Evolutionary conservation across 352 stramenopile species (phyloP).

Genomic region (Aphanomyces euteiches): DNA sequence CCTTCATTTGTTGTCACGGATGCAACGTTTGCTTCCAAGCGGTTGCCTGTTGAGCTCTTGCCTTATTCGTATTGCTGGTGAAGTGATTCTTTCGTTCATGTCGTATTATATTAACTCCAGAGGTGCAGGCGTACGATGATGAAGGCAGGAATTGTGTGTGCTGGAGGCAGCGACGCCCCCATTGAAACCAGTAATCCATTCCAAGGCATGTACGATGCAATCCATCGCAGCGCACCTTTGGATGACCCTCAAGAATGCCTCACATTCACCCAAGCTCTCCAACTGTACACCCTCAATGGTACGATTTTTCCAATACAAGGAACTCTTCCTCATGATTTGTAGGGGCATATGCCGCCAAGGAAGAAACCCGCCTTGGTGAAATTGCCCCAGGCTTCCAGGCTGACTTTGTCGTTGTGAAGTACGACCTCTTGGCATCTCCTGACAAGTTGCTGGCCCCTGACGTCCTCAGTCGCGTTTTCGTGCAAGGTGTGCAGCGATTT

Average conservation of each 20-base stretch:
- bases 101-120: not conserved
- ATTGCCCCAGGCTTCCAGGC: slow-evolving; percentile 49
- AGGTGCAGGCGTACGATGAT: slow-evolving; percentile 66
- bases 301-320: not conserved
- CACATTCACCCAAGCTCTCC: slow-evolving; percentile 68
- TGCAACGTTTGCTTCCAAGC: slow-evolving; percentile 71
- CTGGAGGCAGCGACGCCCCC: slow-evolving; percentile 75
- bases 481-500: slow-evolving; percentile 56
- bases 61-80: slow-evolving; percentile 73
- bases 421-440: slow-evolving; percentile 45
- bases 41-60: slow-evolving; percentile 54
- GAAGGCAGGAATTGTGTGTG: slow-evolving; percentile 62
- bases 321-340: not conserved
- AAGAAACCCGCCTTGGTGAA: slow-evolving; percentile 52
- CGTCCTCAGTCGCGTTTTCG: slow-evolving; percentile 61
- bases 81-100: not conserved
- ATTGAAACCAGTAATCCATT: slow-evolving; percentile 87
- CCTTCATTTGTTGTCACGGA: slow-evolving; percentile 87
- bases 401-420: slow-evolving; percentile 71
- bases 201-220: slow-evolving; percentile 85
- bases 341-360: slow-evolving; percentile 55
- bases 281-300: slow-evolving; percentile 76
- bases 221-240: slow-evolving; percentile 57
- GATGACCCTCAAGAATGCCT: slow-evolving; percentile 50
- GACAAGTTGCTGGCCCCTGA: slow-evolving; percentile 42